A percentile compares a stretch with the other conserved stretches of the same genome.
Conservation (phyloP, 495 filamentous ascomycete genomes). For the Aspergillus carlsbadensis region DNA sequence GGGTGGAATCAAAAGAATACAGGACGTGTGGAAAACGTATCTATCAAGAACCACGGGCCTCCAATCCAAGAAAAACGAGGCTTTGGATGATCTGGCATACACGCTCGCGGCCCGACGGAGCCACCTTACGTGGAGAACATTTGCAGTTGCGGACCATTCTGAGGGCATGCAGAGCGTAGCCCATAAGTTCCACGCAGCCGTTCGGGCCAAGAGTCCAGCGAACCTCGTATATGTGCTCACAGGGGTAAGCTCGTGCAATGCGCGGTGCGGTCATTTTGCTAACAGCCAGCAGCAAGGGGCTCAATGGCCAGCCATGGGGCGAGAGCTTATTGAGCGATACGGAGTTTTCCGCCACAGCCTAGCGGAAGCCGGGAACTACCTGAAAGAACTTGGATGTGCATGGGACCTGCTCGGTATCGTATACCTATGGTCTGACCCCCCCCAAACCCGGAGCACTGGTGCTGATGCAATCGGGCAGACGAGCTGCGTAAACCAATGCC, state of each 20-base stretch:
- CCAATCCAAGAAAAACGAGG: neutral
- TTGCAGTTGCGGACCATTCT: conserved; percentile 4
- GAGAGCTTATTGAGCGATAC: conserved; percentile 19
- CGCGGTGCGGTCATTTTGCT: neutral
- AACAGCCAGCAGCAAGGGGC: conserved; percentile 25
- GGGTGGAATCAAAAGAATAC: neutral
- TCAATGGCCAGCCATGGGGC: conserved; percentile 33
- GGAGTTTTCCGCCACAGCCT: conserved; percentile 15
- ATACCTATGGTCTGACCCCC: no score
- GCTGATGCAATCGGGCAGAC: no score
- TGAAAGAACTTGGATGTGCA: conserved; percentile 4
- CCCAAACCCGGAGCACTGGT: no score
- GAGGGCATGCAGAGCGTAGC: neutral
- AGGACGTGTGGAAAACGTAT: neutral
- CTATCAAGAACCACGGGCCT: neutral
- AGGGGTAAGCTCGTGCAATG: conserved; percentile 11
- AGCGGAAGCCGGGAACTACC: conserved; percentile 11
- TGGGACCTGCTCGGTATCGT: conserved; percentile 12
- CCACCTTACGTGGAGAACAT: conserved; percentile 17
- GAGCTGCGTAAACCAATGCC: no score
- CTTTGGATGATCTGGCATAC: conserved; percentile 26
- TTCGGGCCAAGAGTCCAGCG: neutral
- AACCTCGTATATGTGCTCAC: conserved; percentile 29
- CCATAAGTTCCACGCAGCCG: neutral
- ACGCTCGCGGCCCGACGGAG: conserved; percentile 20